Percentiles rank a stretch among this genome's conserved stretches.
phyloP scores from a whole-genome alignment of 129 eudicot species.

The Artemisia argyi region DNA sequence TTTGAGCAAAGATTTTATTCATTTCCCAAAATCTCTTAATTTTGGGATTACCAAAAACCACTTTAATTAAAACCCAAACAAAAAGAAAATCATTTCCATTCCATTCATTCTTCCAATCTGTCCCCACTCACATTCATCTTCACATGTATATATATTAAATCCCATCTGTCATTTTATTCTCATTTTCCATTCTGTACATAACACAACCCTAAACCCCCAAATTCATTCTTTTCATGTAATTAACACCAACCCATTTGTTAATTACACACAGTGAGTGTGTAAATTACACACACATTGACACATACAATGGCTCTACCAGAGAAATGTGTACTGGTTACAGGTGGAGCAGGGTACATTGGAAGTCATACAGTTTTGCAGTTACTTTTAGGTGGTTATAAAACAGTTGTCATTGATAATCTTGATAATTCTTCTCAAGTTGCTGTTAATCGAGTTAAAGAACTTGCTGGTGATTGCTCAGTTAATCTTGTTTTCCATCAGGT shows the following conservation, averaged over 20 bases:
- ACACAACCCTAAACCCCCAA: too few species aligned
- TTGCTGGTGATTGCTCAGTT: constrained; percentile 59
- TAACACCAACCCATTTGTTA: background rate
- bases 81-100: too few species aligned
- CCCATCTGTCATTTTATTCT: constrained; percentile 22
- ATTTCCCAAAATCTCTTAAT: constrained; percentile 12
- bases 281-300: too few species aligned
- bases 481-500: constrained; percentile 81
- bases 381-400: constrained; percentile 64
- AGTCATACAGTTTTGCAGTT: constrained; percentile 83
- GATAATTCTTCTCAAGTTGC: constrained; percentile 69
- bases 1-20: constrained; percentile 24
- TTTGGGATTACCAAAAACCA: constrained; percentile 34
- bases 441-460: constrained; percentile 62
- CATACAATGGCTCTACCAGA: constrained; percentile 38
- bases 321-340: constrained; percentile 68
- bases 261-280: background rate
- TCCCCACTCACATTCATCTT: constrained; percentile 29
- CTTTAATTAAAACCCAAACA: constrained; percentile 25
- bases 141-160: background rate
- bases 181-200: constrained; percentile 30
- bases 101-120: constrained; percentile 28
- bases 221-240: too few species aligned
- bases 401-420: constrained; percentile 74
- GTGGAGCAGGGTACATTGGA: constrained; percentile 95